Base-by-base conservation (phyloP, 495 filamentous ascomycete genomes). In the Extremus antarcticus region DNA sequence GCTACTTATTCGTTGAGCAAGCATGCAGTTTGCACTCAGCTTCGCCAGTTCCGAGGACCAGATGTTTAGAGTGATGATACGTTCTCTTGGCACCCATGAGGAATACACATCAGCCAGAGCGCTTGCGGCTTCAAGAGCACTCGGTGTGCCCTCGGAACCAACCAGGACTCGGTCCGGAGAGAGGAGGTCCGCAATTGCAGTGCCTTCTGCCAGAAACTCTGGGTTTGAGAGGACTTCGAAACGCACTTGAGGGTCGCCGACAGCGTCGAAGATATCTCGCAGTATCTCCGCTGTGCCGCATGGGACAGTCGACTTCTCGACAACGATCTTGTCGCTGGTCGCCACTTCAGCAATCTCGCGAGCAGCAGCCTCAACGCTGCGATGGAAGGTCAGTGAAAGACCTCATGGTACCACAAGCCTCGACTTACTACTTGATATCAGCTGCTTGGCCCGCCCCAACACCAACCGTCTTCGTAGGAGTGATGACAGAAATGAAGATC, bases 141-240 rank as follows among this genome's bases (percentile, higher is more conserved):
- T 61, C 2, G 68, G 53, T 0, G 79, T 86, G 13, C 68, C 67
- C 1, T 77, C 68, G 1, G 82, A 88, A 20, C 88, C 88, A 62
- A 94, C 89, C 21, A 91, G 72, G 11, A 91, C 78, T 10, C 88
- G 80, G 54, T 88, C 85, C 2, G 88, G 88, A n/a, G 71, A 61
- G 51, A 85, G 75, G 19, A 91, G 70, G 62, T 91, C 81, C 9
- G 76, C 63, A 54, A 91, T 75, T 0, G 88, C 88, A 0, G 83
- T 87, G 16, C 88, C 88, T 56, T 88, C 86, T 10, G 88, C 83
- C 0, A 91, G 72, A 57, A 90, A 91, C 61, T 94, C 87, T 2
- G 88, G 88, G 64, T 90, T 94, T 11, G 86, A 89, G 2, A 94
- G 76, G 23, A 94, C 76, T 56, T 91, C 84, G 57, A 91, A 89